phyloP scores from a whole-genome alignment of 176 grass and related monocot species.

The Oryza officinalis region DNA sequence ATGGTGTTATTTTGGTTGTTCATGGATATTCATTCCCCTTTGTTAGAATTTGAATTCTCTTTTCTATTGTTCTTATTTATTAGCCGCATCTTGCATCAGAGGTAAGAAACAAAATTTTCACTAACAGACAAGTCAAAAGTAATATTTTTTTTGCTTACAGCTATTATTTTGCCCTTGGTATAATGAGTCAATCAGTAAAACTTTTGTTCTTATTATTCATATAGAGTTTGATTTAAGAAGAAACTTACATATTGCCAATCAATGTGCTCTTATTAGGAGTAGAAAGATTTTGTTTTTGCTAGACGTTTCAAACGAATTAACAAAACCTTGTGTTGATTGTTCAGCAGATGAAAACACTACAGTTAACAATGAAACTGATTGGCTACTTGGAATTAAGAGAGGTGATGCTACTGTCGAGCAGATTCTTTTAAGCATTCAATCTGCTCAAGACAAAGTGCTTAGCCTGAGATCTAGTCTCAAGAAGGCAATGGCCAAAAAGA shows the following conservation, averaged over 20 bases:
- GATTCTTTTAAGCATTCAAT: conserved; percentile 84
- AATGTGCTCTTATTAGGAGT: background rate
- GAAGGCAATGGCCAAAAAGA: conserved; percentile 48
- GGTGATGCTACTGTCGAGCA: conserved; percentile 59
- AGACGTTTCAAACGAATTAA: conserved; percentile 5
- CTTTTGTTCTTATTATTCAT: background rate
- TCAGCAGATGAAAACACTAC: conserved; percentile 71
- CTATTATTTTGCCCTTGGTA: conserved; percentile 13
- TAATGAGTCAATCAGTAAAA: conserved; percentile 10
- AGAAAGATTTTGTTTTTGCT: conserved; percentile 4
- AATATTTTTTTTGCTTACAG: background rate
- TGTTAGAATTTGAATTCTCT: background rate
- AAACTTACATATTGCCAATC: background rate
- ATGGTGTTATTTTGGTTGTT: background rate
- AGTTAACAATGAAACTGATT: conserved; percentile 74
- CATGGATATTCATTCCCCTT: background rate
- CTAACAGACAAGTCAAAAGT: background rate
- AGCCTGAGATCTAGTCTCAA: conserved; percentile 68
- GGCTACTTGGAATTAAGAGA: conserved; percentile 69
- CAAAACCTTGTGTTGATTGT: conserved; percentile 27
- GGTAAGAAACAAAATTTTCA: background rate
- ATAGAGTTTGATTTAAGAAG: background rate
- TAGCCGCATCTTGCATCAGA: background rate
- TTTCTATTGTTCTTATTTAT: background rate
- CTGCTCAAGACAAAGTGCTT: conserved; percentile 59